phyloP scores from a whole-genome alignment of 495 filamentous ascomycete species.

The Choiromyces venosus region DNA sequence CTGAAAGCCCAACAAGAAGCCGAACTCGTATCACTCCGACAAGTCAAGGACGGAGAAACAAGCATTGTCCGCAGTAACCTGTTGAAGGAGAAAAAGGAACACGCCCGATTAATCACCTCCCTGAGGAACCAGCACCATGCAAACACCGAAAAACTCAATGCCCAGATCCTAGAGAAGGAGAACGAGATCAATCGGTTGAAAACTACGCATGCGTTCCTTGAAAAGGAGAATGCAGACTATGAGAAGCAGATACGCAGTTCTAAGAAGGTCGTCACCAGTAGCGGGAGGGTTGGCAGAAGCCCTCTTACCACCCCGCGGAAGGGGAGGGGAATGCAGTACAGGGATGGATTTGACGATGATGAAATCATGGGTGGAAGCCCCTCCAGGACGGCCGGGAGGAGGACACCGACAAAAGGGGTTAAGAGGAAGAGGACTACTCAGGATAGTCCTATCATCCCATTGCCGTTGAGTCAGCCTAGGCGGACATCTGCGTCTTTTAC shows the following conservation, averaged over 20 bases:
- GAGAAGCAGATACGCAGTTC: constrained; percentile 43
- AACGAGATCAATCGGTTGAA: constrained; percentile 57
- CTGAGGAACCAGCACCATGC: constrained; percentile 55
- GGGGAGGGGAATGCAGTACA: constrained; percentile 50
- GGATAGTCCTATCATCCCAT: constrained; percentile 51
- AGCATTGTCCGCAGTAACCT: constrained; percentile 63
- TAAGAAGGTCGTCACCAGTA: constrained; percentile 14
- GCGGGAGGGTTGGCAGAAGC: constrained; percentile 24
- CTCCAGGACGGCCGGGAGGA: constrained; percentile 45
- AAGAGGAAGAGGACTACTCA: constrained; percentile 61
- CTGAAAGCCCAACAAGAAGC: constrained; percentile 11
- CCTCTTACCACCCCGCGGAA: constrained; percentile 57
- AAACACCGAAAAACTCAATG: constrained; percentile 51
- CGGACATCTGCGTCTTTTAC: constrained; percentile 10
- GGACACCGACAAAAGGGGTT: constrained; percentile 53
- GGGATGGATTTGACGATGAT: constrained; percentile 70
- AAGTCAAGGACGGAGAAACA: constrained; percentile 60
- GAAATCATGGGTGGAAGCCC: constrained; percentile 55
- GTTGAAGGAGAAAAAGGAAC: constrained; percentile 51
- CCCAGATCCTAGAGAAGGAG: constrained; percentile 53
- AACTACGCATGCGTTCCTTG: constrained; percentile 60
- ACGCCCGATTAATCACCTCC: constrained; percentile 51
- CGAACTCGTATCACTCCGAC: constrained; percentile 18
- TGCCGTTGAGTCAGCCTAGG: constrained; percentile 51
- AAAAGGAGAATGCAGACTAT: constrained; percentile 61